Evolutionary conservation across 192 early-diverging fungal species (phyloP).

Genomic region (Linnemannia exigua): DNA sequence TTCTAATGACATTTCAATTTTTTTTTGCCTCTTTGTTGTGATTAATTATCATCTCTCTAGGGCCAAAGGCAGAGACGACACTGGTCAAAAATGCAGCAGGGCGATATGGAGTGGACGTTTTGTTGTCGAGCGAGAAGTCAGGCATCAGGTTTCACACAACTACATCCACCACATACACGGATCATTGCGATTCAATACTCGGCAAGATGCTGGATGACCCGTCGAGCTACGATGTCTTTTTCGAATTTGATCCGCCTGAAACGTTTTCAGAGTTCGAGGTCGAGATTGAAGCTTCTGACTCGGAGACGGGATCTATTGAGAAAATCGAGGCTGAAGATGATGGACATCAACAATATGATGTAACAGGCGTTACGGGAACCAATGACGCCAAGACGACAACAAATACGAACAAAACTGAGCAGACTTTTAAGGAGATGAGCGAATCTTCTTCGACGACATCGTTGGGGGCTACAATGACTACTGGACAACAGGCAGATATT

Average conservation of each 20-base stretch:
- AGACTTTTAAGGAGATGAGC: neutral
- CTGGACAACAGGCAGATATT: neutral
- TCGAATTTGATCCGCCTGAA: constrained; percentile 27
- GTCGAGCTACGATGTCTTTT: constrained; percentile 28
- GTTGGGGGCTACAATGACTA: neutral
- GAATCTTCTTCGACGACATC: neutral
- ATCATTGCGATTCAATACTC: constrained; percentile 26
- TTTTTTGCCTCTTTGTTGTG: too few species aligned
- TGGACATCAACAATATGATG: neutral
- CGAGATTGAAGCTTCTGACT: neutral
- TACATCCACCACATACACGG: neutral
- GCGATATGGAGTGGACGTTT: neutral
- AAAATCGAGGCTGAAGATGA: neutral
- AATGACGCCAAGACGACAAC: neutral
- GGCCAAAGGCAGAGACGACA: neutral
- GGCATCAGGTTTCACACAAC: neutral
- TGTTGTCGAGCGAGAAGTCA: neutral
- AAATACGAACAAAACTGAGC: neutral
- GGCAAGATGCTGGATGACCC: constrained; percentile 23
- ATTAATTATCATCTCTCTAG: neutral
- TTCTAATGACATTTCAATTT: too few species aligned
- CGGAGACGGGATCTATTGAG: neutral
- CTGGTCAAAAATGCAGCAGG: neutral
- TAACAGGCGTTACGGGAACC: neutral
- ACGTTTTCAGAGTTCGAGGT: neutral